Evolutionary conservation across 140 eudicot species (phyloP), one percentile per base, ranked within the genome.

Genomic region (Anethum foeniculum): DNA sequence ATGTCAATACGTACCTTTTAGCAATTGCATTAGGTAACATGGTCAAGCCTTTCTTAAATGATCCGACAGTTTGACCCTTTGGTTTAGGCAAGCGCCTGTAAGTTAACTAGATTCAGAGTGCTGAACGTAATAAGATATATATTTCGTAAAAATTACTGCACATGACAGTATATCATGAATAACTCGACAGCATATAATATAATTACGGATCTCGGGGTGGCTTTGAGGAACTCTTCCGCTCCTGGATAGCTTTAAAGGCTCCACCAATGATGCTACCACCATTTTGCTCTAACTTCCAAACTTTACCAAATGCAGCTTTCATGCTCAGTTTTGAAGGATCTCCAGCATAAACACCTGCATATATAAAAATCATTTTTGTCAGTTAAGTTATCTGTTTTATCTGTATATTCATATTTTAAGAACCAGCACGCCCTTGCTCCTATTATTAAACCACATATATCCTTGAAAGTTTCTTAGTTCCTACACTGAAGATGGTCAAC

Each of bases 241-340:
- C 86, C 81, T 79, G 90, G 67, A 94, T 85, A 69, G 97, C 96
- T 83, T 94, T 94, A 25, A 92, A 81, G 49, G 97, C 88, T 75
- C 98, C 98, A 67, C 94, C 94, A 74, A 94, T 78, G 82, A 94
- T 94, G 86, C 96, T 92, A 76, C 96, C 98, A 84, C 98, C 97
- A 77, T 76, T 89, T 85, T 94, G 88, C 88, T 94, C 98, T 69
- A 94, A 87, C 54, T 88, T 92, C 98, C 98, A 94, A 68, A 94
- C 98, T 82, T 88, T 94, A 41, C 98, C 98, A 85, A 94, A 94
- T 64, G 98, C 97, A 81, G 98, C 97, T 89, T 92, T 92, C 98
- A 94, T 94, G 80, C 98, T 90, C 52, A 94, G 85, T 79, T 89
- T 92, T 74, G 98, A 85, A 77, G 98, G 98, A 86, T 94, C 97